Evolutionary conservation across 148 eudicot species (phyloP), one percentile per base, ranked within the genome.

Genomic region (Cornus suecica): DNA sequence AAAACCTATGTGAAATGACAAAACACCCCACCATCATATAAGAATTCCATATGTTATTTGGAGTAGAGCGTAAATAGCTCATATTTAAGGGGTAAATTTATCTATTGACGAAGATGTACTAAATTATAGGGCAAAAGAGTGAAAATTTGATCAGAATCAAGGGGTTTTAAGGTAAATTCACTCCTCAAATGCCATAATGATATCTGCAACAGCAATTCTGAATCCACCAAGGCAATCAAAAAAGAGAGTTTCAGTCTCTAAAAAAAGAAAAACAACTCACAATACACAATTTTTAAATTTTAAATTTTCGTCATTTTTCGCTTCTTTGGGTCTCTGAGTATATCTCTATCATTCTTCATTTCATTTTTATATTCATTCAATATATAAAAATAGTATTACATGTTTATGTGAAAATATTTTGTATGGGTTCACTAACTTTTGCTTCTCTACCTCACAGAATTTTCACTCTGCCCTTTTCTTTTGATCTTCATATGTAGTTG

Each of bases 161-260:
- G 71, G 71, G 71, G 29, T 69, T 69, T 11, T 23, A 69, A 41
- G 28, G 71, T 42, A 69, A 69, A 34, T 32, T 42, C 10, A 42
- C 8, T 42, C 10, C 71, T 2, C 56, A 42, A 69, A 69, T n/a
- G 29, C 48, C 10, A 42, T 14, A 42, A 69, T 69, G 71, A 69
- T 69, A 69, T 42, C 71, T 69, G 56, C 71, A 41, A 42, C 58
- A 69, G 71, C 58, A 42, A 25, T 16, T 11, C 54, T 51, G 5
- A 42, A 4, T 26, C 71, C 54, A 69, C 29, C 54, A 23, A 23
- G 13, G 56, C 54, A 2, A 25, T 42, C 30, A 24, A 14, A 24
- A 69, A 11, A 5, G 23, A 31, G 15, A 16, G n/a, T n/a, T n/a
- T 34, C 51, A 8, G 25, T 66, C 27, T 24, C 25, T n/a, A 8